A percentile compares a stretch with the other conserved stretches of the same genome.
Conservation (phyloP, 2,329 filamentous ascomycete species). For the Calonectria naviculata region DNA sequence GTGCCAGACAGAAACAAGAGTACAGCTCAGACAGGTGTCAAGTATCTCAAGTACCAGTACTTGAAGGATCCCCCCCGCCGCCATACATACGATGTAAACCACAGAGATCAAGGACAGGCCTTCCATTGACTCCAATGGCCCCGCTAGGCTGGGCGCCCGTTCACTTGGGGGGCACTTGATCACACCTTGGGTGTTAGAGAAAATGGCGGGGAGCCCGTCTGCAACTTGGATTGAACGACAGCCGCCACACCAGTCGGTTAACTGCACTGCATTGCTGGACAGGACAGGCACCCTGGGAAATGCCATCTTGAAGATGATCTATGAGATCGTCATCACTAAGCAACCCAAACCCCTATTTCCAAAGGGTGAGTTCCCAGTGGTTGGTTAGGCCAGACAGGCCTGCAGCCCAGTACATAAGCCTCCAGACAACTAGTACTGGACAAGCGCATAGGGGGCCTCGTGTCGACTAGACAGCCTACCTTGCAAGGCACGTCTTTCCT, state of each 20-base stretch:
- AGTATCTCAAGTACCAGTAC: conserved; percentile 25
- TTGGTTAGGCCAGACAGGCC: conserved; percentile 11
- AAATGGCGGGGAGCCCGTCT: conserved; percentile 11
- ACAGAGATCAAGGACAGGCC: neutral
- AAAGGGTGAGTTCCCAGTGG: conserved; percentile 15
- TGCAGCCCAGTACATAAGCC: conserved; percentile 13
- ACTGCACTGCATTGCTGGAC: neutral
- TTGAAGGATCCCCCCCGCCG: conserved; percentile 29
- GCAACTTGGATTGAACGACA: conserved; percentile 1
- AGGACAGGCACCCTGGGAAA: conserved; percentile 10
- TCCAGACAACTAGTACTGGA: conserved; percentile 5
- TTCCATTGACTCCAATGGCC: neutral
- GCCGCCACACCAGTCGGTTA: conserved; percentile 5
- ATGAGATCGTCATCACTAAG: conserved; percentile 28
- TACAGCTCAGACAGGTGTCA: neutral
- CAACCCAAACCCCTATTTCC: conserved; percentile 27
- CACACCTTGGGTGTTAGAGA: neutral
- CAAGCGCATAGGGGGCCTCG: conserved; percentile 23
- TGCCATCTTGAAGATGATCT: conserved; percentile 29
- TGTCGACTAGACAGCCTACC: conserved; percentile 21
- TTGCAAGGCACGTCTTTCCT: conserved; percentile 20
- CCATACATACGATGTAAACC: conserved; percentile 15
- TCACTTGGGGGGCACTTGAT: neutral
- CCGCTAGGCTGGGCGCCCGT: neutral
- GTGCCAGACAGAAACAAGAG: neutral